Evolutionary conservation across 2,329 filamentous ascomycete genomes (phyloP), one percentile per base, ranked within the genome.

Genomic region (Laburnicola sp.): DNA sequence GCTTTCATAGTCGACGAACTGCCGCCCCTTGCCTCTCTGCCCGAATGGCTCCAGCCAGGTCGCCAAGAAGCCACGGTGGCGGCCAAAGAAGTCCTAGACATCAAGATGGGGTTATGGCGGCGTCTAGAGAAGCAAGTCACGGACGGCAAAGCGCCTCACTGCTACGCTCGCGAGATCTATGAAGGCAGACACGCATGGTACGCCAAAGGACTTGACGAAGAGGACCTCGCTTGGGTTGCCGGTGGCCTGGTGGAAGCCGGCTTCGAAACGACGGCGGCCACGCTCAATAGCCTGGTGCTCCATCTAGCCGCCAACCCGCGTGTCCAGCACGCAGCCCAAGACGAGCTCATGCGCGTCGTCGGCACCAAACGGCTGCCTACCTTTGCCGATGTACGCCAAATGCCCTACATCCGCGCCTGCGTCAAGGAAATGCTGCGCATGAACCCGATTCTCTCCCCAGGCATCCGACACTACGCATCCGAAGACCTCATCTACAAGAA

Each of bases 341-440:
- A 47, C 25, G 55, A 58, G 38, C 31, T 58, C 23, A 22, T 34
- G 11, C 16, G 30, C 3, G 53, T 52, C 10, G 42, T 60, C 21
- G 57, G 57, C 7, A 10, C 26, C 2, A 46, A 42, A n/a, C n/a
- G n/a, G n/a, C n/a, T n/a, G n/a, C n/a, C n/a, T n/a, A n/a, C n/a
- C n/a, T n/a, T n/a, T n/a, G n/a, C n/a, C 4, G 65, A 69, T 48
- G 44, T 54, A 16, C 22, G 36, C 7, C 44, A 59, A 22, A 56
- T 71, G 5, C 66, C 66, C 3, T 70, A 69, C 35, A 55, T 70
- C 25, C 53, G 54, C 2, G 65, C 65, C 3, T 51, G 62, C 28
- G 50, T 70, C 16, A 65, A 69, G 30, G 68, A 71, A 39, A 52
- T 60, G 11, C 56, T 68, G 4, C 61, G 72, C 6, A 62, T 68